Conservation (phyloP, 2,329 filamentous ascomycete species). For the Epichloe typhina region DNA sequence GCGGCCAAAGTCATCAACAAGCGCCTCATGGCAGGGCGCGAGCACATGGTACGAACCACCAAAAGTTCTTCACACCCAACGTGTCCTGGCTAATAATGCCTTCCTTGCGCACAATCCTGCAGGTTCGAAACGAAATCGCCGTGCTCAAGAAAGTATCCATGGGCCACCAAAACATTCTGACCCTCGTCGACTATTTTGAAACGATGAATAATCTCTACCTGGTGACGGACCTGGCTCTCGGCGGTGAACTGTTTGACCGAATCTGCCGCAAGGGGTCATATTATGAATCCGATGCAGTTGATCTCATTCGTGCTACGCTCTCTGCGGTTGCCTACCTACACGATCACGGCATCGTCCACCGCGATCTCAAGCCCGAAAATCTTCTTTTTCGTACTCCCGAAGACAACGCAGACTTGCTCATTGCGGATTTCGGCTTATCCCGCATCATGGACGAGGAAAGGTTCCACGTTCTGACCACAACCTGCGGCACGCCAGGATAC, state of each 20-base stretch:
- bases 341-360: slow-evolving; percentile 96
- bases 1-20: slow-evolving; percentile 99
- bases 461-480: slow-evolving; percentile 94
- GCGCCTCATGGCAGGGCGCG: slow-evolving; percentile 87
- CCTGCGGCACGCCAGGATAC: slow-evolving; percentile 93
- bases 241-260: slow-evolving; percentile 93
- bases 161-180: slow-evolving; percentile 96
- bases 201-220: slow-evolving; percentile 99
- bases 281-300: slow-evolving; percentile 92
- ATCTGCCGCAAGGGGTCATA: slow-evolving; percentile 98
- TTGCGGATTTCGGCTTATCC: slow-evolving; percentile 91
- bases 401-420: slow-evolving; percentile 91
- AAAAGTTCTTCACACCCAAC: background rate
- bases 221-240: slow-evolving; percentile 89
- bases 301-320: slow-evolving; percentile 85
- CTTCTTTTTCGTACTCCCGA: slow-evolving; percentile 92
- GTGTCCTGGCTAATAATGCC: background rate
- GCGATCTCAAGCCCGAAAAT: slow-evolving; percentile 95
- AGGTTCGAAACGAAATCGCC: slow-evolving; percentile 96
- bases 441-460: slow-evolving; percentile 99
- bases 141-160: slow-evolving; percentile 97
- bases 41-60: slow-evolving; percentile 72
- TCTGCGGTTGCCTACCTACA: slow-evolving; percentile 98
- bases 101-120: background rate
- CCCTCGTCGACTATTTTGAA: slow-evolving; percentile 97